Conservation (phyloP, 139 green algal species). For the Chlorella vulgaris region DNA sequence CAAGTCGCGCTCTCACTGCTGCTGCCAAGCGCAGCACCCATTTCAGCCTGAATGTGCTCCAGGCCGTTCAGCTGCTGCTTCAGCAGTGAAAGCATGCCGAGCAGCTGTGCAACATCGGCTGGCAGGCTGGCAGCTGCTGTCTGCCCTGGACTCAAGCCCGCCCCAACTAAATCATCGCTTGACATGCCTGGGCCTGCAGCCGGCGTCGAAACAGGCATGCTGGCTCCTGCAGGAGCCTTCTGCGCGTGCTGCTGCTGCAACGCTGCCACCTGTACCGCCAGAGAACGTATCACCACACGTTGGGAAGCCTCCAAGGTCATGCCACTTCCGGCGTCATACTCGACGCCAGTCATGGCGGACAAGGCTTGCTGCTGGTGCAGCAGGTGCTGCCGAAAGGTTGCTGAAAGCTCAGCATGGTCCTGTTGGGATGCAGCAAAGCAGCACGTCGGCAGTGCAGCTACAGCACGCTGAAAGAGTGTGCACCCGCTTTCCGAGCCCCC, state of each 20-base stretch:
- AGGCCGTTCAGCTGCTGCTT: slow-evolving; percentile 34
- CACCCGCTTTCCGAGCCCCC: too few species aligned
- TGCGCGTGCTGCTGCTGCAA: background rate
- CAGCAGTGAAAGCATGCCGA: slow-evolving; percentile 42
- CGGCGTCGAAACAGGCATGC: too few species aligned
- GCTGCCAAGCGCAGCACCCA: background rate
- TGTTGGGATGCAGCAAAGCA: background rate
- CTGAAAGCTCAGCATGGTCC: slow-evolving; percentile 8
- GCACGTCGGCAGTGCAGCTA: too few species aligned
- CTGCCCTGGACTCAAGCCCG: too few species aligned
- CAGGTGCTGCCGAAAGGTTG: slow-evolving; percentile 18
- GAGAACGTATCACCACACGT: slow-evolving; percentile 42
- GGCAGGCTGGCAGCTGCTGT: too few species aligned
- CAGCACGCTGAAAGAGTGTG: too few species aligned
- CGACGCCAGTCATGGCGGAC: background rate
- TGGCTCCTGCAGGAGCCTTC: slow-evolving; percentile 6
- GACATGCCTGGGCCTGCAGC: too few species aligned
- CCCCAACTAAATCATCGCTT: too few species aligned
- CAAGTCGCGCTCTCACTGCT: background rate
- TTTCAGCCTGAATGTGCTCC: slow-evolving; percentile 6
- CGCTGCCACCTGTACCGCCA: slow-evolving; percentile 27
- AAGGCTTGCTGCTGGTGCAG: slow-evolving; percentile 37
- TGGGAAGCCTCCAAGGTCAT: slow-evolving; percentile 39
- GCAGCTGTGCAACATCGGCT: background rate
- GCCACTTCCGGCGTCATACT: background rate